Base-by-base conservation (phyloP, 768 basidiomycete genomes). In the Serpula lacrymans region DNA sequence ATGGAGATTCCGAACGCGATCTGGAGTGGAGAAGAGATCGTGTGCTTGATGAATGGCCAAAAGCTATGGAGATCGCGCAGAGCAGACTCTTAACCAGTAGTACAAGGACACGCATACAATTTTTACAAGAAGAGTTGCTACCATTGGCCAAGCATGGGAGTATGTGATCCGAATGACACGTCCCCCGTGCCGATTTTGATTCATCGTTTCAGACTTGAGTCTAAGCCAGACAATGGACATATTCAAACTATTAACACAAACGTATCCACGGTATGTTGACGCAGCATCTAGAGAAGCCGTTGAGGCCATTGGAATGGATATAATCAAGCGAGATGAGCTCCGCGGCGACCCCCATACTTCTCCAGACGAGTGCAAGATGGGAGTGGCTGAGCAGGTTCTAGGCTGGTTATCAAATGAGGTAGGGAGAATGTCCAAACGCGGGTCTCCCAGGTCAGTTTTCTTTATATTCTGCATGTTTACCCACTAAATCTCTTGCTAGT, bases 211-310 rank as follows among this genome's bases (percentile, higher is more conserved):
- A 89, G 87, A 82, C 52, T 63, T 88, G 38, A 65, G 62, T 25
- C 60, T 82, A 37, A 67, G 75, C 0, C 83, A 86, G 54, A 69
- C 67, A 14, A 50, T 82, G 62, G 88, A 89, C 54, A 52, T 92
- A 18, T 84, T 93, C 60, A 71, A 72, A 43, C 66, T 92, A 4
- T 63, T 93, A 35, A 84, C 82, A 2, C 64, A 78, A 37, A 91
- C 87, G 0, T 86, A 89, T 59, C 79, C 86, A 12, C 78, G 84
- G 51, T 92, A 92, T 68, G 66, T 78, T 31, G 91, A 94, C 57
- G 59, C 71, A 2, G 54, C 69, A 34, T 93, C 90, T 1, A 71
- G 82, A 45, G 72, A 78, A 41, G 86, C 85, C 2, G 84, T 88
- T 1, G 81, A 89, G 51, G 63, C 64, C 2, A 72, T 90, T 22